Conservation (phyloP, 2,329 filamentous ascomycete genomes). For the Ilyonectria destructans region DNA sequence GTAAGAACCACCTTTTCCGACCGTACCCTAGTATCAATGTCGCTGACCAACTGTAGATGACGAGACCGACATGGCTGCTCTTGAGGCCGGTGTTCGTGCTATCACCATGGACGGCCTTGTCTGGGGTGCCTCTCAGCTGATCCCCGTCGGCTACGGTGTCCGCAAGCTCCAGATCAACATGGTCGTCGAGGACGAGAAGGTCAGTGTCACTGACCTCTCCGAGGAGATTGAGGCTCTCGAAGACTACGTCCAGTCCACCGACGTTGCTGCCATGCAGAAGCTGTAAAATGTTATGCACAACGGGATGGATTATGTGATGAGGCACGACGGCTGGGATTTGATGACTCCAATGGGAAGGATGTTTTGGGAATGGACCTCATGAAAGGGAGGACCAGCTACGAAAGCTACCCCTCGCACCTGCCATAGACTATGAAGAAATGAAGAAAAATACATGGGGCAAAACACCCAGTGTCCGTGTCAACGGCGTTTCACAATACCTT, state of each 20-base stretch:
- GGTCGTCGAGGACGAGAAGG: conserved; percentile 97
- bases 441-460: conserved; percentile 31
- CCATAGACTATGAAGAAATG: conserved; percentile 47
- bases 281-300: conserved; percentile 71
- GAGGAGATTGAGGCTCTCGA: conserved; percentile 87
- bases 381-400: conserved; percentile 45
- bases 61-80: conserved; percentile 90
- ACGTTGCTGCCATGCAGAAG: conserved; percentile 94
- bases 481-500: neutral
- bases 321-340: conserved; percentile 52
- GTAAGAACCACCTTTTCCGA: conserved; percentile 69
- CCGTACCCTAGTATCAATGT: neutral
- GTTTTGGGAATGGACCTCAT: conserved; percentile 45
- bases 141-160: conserved; percentile 96
- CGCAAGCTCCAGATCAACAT: conserved; percentile 99
- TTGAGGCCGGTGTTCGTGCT: conserved; percentile 85
- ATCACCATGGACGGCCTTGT: conserved; percentile 96
- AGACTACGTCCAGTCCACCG: conserved; percentile 96
- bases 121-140: conserved; percentile 93
- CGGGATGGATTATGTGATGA: conserved; percentile 51
- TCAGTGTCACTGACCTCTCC: conserved; percentile 90
- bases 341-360: conserved; percentile 47
- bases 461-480: conserved; percentile 20
- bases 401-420: conserved; percentile 43
- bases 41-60: conserved; percentile 74